Base-by-base conservation (phyloP, 305 asterid species). In the Solanum hybrid region DNA sequence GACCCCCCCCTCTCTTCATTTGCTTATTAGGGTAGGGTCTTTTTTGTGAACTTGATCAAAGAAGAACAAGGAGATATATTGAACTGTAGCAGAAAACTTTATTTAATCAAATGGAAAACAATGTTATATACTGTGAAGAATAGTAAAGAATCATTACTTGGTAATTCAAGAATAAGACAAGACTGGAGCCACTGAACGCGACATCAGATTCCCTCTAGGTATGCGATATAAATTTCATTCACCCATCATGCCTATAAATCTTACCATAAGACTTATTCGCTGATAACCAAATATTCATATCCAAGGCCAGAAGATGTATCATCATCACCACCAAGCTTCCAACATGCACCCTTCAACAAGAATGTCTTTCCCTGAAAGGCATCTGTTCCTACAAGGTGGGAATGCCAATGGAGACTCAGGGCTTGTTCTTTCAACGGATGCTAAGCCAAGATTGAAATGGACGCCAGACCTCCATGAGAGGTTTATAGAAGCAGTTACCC, bases 361-460 rank as follows among this genome's bases (percentile, higher is more conserved):
- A 91, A 92, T 94, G 97, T 91, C 96, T 71, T 82, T 92, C 86
- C 93, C 94, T 24, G 99, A 95, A 91, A 94, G 96, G 91, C 93
- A 94, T 93, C 90, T 95, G 93, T 94, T 96, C 91, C 93, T 94
- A 89, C 99, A 96, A 92, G 94, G 97, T 28, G 92, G 91, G 88
- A 96, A 93, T 83, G 91, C 94, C 78, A 84, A 91, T n/a, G 97
- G 95, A 92, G 98, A 97, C 85, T 95, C 98, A 35, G 97, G 98
- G 36, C 99, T 97, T 83, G 98, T 98, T 35, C 97, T 97, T 64
- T 97, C 99, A 40, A 98, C 98, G 11, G 99, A 98, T 95, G 98
- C 99, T 69, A 98, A 98, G 94, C 99, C 99, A 39, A 94, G 99
- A 91, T 90, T 98, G 39, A 98, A 98, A 95, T 98, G 99, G 99